Evolutionary conservation across 768 basidiomycete species (phyloP).

Genomic region (Nidularia pulvinata): DNA sequence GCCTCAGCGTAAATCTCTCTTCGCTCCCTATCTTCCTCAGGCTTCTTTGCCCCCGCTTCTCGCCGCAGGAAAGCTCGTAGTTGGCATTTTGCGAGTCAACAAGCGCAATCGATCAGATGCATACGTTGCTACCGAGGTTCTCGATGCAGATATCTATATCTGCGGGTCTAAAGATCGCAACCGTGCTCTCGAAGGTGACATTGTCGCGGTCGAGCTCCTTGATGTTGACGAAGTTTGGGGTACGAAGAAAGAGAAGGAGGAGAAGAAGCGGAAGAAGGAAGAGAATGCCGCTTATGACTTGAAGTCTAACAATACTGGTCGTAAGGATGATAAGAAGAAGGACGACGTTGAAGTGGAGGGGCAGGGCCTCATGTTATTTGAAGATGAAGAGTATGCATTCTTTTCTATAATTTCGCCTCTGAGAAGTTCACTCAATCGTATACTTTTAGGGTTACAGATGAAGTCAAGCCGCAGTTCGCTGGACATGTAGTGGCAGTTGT

Average conservation of each 20-base stretch:
- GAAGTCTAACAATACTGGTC: conserved; percentile 59
- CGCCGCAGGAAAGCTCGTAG: conserved; percentile 96
- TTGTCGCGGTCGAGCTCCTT: conserved; percentile 95
- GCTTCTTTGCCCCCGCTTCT: conserved; percentile 96
- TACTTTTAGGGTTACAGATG: conserved; percentile 82
- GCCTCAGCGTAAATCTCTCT: conserved; percentile 96
- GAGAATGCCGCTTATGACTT: conserved; percentile 96
- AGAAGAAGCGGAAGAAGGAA: conserved; percentile 99
- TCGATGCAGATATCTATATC: conserved; percentile 99
- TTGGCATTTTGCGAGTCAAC: conserved; percentile 96
- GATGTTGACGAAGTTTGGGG: conserved; percentile 99
- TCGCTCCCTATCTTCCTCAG: conserved; percentile 98
- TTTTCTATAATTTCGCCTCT: not conserved
- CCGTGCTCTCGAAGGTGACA: conserved; percentile 96
- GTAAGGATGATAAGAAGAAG: conserved; percentile 99
- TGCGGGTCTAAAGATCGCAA: conserved; percentile 99
- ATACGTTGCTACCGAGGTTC: conserved; percentile 96
- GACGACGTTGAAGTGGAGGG: conserved; percentile 99
- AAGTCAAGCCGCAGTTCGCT: conserved; percentile 97
- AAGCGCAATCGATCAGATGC: conserved; percentile 99
- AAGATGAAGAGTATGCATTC: conserved; percentile 86
- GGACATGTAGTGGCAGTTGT: conserved; percentile 99
- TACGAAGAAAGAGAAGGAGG: conserved; percentile 99
- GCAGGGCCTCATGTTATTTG: conserved; percentile 94
- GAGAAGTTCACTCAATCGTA: conserved; percentile 2